phyloP scores from a whole-genome alignment of 352 stramenopile genomes.

The Globisporangium nodosum region DNA sequence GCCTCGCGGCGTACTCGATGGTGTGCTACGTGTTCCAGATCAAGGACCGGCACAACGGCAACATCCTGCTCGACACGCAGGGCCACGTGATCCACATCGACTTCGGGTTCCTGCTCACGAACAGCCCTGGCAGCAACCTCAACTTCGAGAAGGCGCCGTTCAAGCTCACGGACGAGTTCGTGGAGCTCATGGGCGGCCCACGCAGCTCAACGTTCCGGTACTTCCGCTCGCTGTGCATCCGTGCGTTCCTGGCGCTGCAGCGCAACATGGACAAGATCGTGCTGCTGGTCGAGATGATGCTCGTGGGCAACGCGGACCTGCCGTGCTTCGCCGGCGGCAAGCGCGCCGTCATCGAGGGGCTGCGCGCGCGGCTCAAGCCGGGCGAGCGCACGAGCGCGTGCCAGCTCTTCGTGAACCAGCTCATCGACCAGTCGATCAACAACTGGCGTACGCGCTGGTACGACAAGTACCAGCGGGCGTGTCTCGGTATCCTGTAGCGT shows the following conservation, averaged over 20 bases:
- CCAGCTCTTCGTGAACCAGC: constrained; percentile 77
- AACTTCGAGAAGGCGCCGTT: constrained; percentile 97
- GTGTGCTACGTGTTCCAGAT: constrained; percentile 98
- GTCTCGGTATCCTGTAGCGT: constrained; percentile 77
- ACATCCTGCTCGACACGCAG: constrained; percentile 98
- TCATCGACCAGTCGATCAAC: constrained; percentile 87
- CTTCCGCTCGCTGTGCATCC: constrained; percentile 95
- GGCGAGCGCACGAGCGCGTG: constrained; percentile 76
- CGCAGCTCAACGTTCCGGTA: constrained; percentile 90
- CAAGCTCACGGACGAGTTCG: constrained; percentile 96
- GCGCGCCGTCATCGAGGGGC: constrained; percentile 64
- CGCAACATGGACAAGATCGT: constrained; percentile 94
- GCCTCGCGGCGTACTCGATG: constrained; percentile 96
- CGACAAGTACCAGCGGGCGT: constrained; percentile 88
- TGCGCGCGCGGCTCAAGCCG: constrained; percentile 70
- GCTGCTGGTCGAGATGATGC: constrained; percentile 95
- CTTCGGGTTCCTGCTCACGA: constrained; percentile 98
- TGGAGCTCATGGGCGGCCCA: constrained; percentile 93
- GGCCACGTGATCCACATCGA: constrained; percentile 99
- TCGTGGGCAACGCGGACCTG: constrained; percentile 80
- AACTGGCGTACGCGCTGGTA: constrained; percentile 89
- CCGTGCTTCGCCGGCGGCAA: constrained; percentile 85
- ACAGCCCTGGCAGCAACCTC: constrained; percentile 92
- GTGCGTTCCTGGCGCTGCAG: constrained; percentile 91
- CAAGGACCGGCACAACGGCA: constrained; percentile 99